These are phyloP conservation scores for Violaceomyces palustris DNA, from an alignment of 1,284 basidiomycete genomes.

Conservation along the genomic window DNA sequence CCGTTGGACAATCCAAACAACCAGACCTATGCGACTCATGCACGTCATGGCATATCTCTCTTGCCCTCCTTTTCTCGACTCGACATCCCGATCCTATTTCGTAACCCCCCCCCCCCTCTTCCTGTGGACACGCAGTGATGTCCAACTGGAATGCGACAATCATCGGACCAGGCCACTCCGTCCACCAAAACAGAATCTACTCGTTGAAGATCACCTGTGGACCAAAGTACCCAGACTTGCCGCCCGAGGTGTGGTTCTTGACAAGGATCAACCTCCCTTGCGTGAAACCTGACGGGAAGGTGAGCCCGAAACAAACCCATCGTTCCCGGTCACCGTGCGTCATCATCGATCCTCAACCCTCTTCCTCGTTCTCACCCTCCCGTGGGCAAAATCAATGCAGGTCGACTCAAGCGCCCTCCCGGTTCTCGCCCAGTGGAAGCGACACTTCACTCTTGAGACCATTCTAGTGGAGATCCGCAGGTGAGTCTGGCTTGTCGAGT, in stretches of 20 bases:
- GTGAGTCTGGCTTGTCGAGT: slow-evolving; percentile 25
- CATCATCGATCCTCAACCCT: slow-evolving; percentile 1
- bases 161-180: slow-evolving; percentile 87
- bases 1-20: not conserved
- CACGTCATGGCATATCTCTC: not conserved
- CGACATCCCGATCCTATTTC: not conserved
- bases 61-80: not conserved
- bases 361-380: not conserved
- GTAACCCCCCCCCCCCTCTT: not conserved
- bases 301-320: slow-evolving; percentile 8
- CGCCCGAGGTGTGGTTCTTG: slow-evolving; percentile 75
- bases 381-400: not conserved
- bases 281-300: slow-evolving; percentile 69
- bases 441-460: slow-evolving; percentile 49
- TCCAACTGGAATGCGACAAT: slow-evolving; percentile 98
- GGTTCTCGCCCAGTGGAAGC: slow-evolving; percentile 45
- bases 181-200: slow-evolving; percentile 98
- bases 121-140: slow-evolving; percentile 61
- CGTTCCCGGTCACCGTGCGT: not conserved
- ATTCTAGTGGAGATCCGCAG: slow-evolving; percentile 48
- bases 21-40: not conserved
- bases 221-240: slow-evolving; percentile 71
- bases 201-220: slow-evolving; percentile 86
- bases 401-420: slow-evolving; percentile 30
- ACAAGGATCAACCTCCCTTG: slow-evolving; percentile 94